Conservation (phyloP, 2,329 filamentous ascomycete genomes). For the Calonectria honghensis region DNA sequence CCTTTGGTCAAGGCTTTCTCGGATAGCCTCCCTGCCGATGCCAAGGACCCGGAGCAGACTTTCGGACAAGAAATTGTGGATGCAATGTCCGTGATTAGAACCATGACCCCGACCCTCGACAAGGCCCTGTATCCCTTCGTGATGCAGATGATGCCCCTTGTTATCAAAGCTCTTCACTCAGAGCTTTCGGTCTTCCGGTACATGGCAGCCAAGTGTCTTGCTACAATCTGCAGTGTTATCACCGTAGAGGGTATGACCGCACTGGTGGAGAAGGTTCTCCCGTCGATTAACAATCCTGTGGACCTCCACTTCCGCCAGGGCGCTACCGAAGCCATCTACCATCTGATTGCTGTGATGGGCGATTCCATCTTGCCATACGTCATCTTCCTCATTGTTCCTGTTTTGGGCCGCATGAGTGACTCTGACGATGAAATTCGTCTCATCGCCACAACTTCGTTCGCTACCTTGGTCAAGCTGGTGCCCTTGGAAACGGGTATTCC, state of each 20-base stretch:
- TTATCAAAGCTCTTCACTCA: conserved; percentile 91
- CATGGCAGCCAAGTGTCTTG: conserved; percentile 97
- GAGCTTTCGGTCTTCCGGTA: conserved; percentile 95
- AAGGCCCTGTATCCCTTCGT: conserved; percentile 85
- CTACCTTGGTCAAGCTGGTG: conserved; percentile 96
- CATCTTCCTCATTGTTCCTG: conserved; percentile 98
- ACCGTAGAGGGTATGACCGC: conserved; percentile 97
- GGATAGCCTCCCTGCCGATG: conserved; percentile 81
- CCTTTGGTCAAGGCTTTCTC: conserved; percentile 86
- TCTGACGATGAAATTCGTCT: conserved; percentile 96
- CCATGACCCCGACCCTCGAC: conserved; percentile 93
- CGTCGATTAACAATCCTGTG: conserved; percentile 91
- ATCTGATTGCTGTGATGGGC: conserved; percentile 98
- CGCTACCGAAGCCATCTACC: conserved; percentile 95
- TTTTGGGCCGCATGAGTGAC: conserved; percentile 98
- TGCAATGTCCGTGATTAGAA: conserved; percentile 92
- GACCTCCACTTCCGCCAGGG: conserved; percentile 94
- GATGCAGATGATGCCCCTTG: conserved; percentile 86
- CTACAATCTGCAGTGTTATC: conserved; percentile 97
- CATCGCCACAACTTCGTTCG: conserved; percentile 96
- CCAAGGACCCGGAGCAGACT: conserved; percentile 82
- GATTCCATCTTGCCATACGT: conserved; percentile 97
- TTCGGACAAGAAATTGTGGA: conserved; percentile 96
- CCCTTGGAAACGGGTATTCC: conserved; percentile 98
- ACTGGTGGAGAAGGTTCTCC: conserved; percentile 93